These are phyloP conservation scores for Spatholobus suberectus DNA, from an alignment of 306 rosid species.

Conservation along the genomic window DNA sequence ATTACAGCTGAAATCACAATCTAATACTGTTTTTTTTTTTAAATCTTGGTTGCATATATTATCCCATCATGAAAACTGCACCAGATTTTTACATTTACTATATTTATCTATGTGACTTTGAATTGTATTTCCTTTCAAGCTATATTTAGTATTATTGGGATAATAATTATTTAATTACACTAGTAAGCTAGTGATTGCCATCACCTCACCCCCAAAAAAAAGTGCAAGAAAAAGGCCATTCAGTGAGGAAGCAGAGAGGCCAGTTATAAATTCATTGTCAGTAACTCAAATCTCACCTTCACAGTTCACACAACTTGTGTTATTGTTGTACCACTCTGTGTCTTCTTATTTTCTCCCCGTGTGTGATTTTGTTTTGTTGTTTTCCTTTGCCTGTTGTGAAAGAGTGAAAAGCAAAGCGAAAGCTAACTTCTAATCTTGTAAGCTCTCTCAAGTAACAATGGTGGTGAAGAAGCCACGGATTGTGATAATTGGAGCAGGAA, in stretches of 20 bases:
- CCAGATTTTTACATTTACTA: background rate
- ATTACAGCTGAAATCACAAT: background rate
- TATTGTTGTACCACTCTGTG: conserved; percentile 15
- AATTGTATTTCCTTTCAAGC: background rate
- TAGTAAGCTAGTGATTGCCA: background rate
- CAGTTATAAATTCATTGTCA: conserved; percentile 69
- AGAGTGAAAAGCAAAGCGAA: conserved; percentile 13
- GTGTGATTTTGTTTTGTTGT: conserved; percentile 2
- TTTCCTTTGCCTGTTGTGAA: conserved; percentile 3
- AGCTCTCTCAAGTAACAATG: conserved; percentile 49
- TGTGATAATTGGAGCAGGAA: conserved; percentile 96
- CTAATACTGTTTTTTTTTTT: too few species aligned
- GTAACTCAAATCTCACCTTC: conserved; percentile 67
- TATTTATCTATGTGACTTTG: background rate
- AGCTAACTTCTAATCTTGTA: background rate
- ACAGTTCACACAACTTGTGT: conserved; percentile 43
- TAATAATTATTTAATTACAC: background rate
- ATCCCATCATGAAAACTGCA: background rate
- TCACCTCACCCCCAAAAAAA: background rate
- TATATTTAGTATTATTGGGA: background rate
- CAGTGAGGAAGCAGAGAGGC: conserved; percentile 40
- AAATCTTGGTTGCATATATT: background rate
- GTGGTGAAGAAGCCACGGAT: conserved; percentile 77
- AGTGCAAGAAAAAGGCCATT: conserved; percentile 26
- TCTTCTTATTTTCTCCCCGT: background rate